phyloP scores from a whole-genome alignment of 805 yeast species.

The Blastobotrys robertii region DNA sequence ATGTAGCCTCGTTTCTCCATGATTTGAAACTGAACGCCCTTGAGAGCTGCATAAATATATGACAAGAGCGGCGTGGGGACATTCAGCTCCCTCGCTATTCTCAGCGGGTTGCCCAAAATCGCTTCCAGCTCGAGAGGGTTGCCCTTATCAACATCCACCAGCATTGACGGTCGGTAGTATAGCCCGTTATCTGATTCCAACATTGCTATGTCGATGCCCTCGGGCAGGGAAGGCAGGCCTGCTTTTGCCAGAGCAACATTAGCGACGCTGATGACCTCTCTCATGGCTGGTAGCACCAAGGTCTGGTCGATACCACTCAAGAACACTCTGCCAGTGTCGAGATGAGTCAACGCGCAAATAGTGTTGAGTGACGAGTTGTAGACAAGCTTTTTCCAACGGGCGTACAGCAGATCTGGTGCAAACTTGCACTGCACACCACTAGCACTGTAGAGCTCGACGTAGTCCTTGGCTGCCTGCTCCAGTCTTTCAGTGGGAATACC shows the following conservation, averaged over 20 bases:
- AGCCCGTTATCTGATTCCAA: slow-evolving; percentile 49
- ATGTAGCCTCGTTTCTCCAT: slow-evolving; percentile 47
- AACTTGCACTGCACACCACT: slow-evolving; percentile 34
- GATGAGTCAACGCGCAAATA: slow-evolving; percentile 45
- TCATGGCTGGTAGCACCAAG: slow-evolving; percentile 51
- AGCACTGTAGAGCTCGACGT: slow-evolving; percentile 38
- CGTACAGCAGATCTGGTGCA: slow-evolving; percentile 37
- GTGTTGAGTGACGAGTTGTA: slow-evolving; percentile 65
- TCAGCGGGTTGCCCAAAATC: slow-evolving; percentile 56
- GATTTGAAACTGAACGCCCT: slow-evolving; percentile 49
- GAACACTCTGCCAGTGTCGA: slow-evolving; percentile 49
- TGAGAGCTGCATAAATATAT: slow-evolving; percentile 48
- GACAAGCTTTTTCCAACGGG: slow-evolving; percentile 58
- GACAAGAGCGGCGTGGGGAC: slow-evolving; percentile 51
- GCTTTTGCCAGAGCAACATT: slow-evolving; percentile 46
- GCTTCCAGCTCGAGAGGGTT: slow-evolving; percentile 65
- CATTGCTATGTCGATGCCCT: slow-evolving; percentile 39
- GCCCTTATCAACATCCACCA: slow-evolving; percentile 54
- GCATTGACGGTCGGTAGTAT: slow-evolving; percentile 64
- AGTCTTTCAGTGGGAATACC: slow-evolving; percentile 19
- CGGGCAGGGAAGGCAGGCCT: slow-evolving; percentile 30
- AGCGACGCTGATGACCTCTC: slow-evolving; percentile 56
- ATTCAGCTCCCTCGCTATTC: slow-evolving; percentile 38
- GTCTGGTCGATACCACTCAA: slow-evolving; percentile 35
- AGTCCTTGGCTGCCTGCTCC: slow-evolving; percentile 31